These are phyloP conservation scores for Solidago caesia DNA, from an alignment of 129 eudicot species.

Conservation along the genomic window DNA sequence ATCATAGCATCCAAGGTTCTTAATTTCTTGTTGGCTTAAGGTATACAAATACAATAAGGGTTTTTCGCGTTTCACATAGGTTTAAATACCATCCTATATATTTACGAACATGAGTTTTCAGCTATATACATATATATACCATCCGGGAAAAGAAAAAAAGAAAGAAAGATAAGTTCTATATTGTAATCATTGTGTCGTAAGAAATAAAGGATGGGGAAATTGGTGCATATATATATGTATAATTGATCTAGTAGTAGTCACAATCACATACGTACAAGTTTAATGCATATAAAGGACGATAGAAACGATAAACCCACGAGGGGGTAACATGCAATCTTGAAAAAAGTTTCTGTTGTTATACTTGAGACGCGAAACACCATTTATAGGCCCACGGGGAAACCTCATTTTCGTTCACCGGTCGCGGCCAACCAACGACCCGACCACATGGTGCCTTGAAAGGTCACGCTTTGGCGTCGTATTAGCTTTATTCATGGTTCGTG, in stretches of 20 bases:
- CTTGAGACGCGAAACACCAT: conserved; percentile 31
- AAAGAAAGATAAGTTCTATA: background rate
- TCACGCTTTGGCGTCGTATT: conserved; percentile 23
- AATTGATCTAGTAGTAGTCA: conserved; percentile 39
- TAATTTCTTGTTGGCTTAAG: too few species aligned
- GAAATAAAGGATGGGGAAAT: conserved; percentile 14
- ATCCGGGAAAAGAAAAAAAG: background rate
- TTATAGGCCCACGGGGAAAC: conserved; percentile 40
- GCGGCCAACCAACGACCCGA: conserved; percentile 53
- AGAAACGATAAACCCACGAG: conserved; percentile 64
- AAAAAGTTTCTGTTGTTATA: conserved; percentile 30
- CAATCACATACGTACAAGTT: conserved; percentile 39
- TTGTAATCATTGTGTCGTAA: background rate
- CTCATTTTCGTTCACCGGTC: conserved; percentile 35
- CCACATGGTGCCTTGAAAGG: conserved; percentile 64
- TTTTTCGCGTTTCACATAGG: too few species aligned
- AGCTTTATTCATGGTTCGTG: conserved; percentile 26
- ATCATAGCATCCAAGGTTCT: too few species aligned
- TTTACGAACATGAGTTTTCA: background rate
- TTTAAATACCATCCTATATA: too few species aligned
- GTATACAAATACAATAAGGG: background rate
- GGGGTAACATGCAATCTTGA: conserved; percentile 72
- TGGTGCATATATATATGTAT: conserved; percentile 23
- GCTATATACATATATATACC: background rate
- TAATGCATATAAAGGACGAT: conserved; percentile 40